Base-by-base conservation (phyloP, 228 moss, liverwort and hornwort genomes). In the Sphagnum magellanicum region DNA sequence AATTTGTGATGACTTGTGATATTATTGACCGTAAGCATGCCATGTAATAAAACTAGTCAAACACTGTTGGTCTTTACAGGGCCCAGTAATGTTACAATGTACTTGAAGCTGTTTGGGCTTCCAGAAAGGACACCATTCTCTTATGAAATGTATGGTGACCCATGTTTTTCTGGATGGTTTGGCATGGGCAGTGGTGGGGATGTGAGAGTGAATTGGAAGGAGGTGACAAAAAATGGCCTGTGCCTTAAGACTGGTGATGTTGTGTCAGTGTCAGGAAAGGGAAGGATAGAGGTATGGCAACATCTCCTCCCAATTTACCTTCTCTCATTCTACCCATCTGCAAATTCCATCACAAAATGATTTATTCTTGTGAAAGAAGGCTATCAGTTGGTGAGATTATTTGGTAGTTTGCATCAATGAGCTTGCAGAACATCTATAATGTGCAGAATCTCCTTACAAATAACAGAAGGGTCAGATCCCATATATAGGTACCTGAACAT, bases 191-290 rank as follows among this genome's bases (percentile, higher is more conserved):
- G 97, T 71, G 76, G 82, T 70, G 93, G 97, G 71, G 86, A 88
- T 32, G 81, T 97, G 49, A 91, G 80, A 64, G 85, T 97, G 5
- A 97, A 97, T 67, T 97, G 97, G 97, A 97, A 91, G 78, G 93
- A 91, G 71, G 85, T 87, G 32, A 87, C 85, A 4, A 97, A 97
- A 75, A 88, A 87, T 67, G 91, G 93, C 63, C 66, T 80, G 48
- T 65, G 73, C 47, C 76, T 97, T 68, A 97, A 97, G 81, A 81
- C 93, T 50, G 97, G 97, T 16, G 97, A 97, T 68, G 78, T 97
- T 48, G 87, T 97, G 63, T 97, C 97, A 4, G 83, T 97, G 10
- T 84, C 87, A 69, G 97, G 97, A 16, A 93, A 97, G 75, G 97
- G 97, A 71, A 91, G 97, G 72, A 83, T 97, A 78, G 88, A 93